Conservation (phyloP, 1,284 basidiomycete species). For the Thecaphora thlaspeos region DNA sequence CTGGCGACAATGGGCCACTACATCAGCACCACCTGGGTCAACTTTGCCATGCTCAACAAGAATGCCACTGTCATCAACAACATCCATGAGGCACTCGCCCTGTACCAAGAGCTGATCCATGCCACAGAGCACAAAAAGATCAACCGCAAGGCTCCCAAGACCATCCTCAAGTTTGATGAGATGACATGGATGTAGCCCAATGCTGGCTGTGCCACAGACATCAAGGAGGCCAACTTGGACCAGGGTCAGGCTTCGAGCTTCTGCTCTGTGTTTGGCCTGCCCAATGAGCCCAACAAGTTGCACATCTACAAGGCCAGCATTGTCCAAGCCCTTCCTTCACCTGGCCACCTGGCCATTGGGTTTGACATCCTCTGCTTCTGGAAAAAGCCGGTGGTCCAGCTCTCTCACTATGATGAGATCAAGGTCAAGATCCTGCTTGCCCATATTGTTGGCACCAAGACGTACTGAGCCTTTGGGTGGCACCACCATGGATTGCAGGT, state of each 20-base stretch:
- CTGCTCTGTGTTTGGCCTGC: slow-evolving; percentile 32
- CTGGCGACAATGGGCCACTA: too few relatives aligned
- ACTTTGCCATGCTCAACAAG: not conserved
- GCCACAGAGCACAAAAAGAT: not conserved
- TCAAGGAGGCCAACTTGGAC: slow-evolving; percentile 1
- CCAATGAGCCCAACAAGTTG: slow-evolving; percentile 19
- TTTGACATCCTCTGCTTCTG: slow-evolving; percentile 47
- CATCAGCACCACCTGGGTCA: not conserved
- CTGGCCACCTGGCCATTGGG: slow-evolving; percentile 45
- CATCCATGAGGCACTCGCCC: not conserved
- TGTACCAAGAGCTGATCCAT: not conserved
- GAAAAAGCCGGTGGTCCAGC: slow-evolving; percentile 26
- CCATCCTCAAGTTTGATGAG: slow-evolving; percentile 23
- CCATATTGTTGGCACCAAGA: slow-evolving; percentile 37
- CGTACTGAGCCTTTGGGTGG: slow-evolving; percentile 37
- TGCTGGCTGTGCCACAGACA: slow-evolving; percentile 2
- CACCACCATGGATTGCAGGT: slow-evolving; percentile 42
- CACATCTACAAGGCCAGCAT: slow-evolving; percentile 38
- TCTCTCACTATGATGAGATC: slow-evolving; percentile 15
- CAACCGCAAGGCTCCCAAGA: slow-evolving; percentile 4
- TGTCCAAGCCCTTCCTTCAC: slow-evolving; percentile 40
- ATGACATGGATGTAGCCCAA: slow-evolving; percentile 7
- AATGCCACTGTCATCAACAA: not conserved
- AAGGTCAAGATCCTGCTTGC: slow-evolving; percentile 44
- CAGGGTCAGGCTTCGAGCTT: slow-evolving; percentile 19